Percentiles rank a stretch among this genome's conserved stretches.
Conservation (phyloP, 495 filamentous ascomycete species). For the Lasiosphaeria hispida region DNA sequence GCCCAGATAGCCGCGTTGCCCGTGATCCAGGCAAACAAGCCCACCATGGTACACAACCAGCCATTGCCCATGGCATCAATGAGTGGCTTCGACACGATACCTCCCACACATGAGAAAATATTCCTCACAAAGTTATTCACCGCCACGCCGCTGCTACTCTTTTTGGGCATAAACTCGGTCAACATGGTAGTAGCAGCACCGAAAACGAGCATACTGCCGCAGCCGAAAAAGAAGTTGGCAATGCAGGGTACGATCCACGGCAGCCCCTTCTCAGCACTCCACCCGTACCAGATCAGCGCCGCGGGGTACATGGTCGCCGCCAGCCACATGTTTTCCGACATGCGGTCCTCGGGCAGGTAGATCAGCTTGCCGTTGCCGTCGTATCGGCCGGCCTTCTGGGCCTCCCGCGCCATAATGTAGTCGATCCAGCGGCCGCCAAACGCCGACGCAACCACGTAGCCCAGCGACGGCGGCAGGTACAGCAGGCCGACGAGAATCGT, state of each 20-base stretch:
- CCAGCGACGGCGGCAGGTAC: slow-evolving; percentile 78
- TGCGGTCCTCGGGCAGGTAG: slow-evolving; percentile 81
- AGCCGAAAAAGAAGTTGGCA: slow-evolving; percentile 84
- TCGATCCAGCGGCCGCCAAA: slow-evolving; percentile 88
- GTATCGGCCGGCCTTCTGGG: slow-evolving; percentile 65
- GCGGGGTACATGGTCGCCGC: slow-evolving; percentile 72
- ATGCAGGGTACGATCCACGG: slow-evolving; percentile 55
- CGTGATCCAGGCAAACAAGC: slow-evolving; percentile 57
- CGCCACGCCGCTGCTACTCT: slow-evolving; percentile 73
- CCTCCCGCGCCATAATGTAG: slow-evolving; percentile 81
- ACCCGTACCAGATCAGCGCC: slow-evolving; percentile 65
- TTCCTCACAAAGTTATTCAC: slow-evolving; percentile 86
- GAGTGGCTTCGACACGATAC: slow-evolving; percentile 69
- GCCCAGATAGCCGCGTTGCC: slow-evolving; percentile 58
- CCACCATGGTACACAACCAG: slow-evolving; percentile 83
- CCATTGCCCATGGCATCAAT: slow-evolving; percentile 83
- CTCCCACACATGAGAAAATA: slow-evolving; percentile 78
- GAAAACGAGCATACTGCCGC: slow-evolving; percentile 89
- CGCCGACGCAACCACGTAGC: slow-evolving; percentile 70
- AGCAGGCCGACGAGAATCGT: slow-evolving; percentile 74
- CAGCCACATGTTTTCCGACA: slow-evolving; percentile 86
- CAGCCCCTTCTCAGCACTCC: slow-evolving; percentile 42
- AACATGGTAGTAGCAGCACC: slow-evolving; percentile 74
- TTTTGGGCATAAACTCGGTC: slow-evolving; percentile 84
- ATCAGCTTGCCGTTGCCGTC: slow-evolving; percentile 67